Base-by-base conservation (phyloP, 306 rosid genomes). In the Prunus persica region DNA sequence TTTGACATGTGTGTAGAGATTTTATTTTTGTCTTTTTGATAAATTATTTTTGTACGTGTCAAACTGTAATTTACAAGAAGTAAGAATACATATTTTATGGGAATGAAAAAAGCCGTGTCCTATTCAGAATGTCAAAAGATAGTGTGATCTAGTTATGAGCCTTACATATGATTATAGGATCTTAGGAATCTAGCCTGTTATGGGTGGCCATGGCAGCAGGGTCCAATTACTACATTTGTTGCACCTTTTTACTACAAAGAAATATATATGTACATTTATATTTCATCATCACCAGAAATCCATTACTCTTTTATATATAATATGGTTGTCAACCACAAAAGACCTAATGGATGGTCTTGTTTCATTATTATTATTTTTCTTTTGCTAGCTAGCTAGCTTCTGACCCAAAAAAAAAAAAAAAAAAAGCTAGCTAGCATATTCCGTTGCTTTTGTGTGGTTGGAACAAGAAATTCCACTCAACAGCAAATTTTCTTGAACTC, bases 301-400 rank as follows among this genome's bases (percentile, higher is more conserved):
- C 60, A 46, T 57, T 45, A 25, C 67, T 20, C 62, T 38, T 8
- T 15, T 67, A 19, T 50, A 14, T 61, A 30, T 24, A 72, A 11
- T 34, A 34, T 38, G 43, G 11, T 47, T 32, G 75, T 69, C 81
- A 69, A 61, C 74, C 45, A 19, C 69, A 78, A 78, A 57, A 34
- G 41, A 56, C 76, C 28, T 74, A 50, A 63, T 61, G 22, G 63
- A 64, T 28, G 28, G 69, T 61, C 28, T 15, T 62, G 60, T 62
- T 63, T 46, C 62, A 38, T 38, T 38, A 38, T 38, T 60, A 8
- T 32, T 50, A 5, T 13, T 69, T 69, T 25, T 15, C 15, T 13
- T 49, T 49, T 11, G 52, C 43, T 38, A 38, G 43, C 43, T 49
- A 2, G 52, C 43, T 38, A 38, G 43, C 43, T 38, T 38, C 9